phyloP scores from a whole-genome alignment of 2,329 filamentous ascomycete genomes.

The Xylaria hypoxylon region DNA sequence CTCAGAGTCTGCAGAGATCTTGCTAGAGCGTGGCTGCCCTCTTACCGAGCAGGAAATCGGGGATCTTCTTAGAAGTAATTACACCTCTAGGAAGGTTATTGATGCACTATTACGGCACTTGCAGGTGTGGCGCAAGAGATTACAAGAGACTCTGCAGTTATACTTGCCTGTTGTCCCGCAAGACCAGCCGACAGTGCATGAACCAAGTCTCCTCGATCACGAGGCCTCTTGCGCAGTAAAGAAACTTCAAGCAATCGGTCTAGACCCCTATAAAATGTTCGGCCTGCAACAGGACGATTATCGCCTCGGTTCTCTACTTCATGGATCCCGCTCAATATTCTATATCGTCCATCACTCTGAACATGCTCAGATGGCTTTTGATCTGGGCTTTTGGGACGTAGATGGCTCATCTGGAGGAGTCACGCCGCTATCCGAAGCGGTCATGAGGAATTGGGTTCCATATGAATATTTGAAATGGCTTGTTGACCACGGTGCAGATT shows the following conservation, averaged over 20 bases:
- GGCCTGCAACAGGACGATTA: slow-evolving; percentile 8
- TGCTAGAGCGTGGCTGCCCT: not conserved
- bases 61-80: not conserved
- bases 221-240: not conserved
- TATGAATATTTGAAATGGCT: slow-evolving; percentile 3
- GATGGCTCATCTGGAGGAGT: not conserved
- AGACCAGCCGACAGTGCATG: not conserved
- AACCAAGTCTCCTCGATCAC: not conserved
- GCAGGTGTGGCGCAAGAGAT: not conserved
- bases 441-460: no score
- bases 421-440: not conserved
- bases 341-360: not conserved
- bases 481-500: slow-evolving; percentile 11
- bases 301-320: not conserved
- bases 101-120: slow-evolving; percentile 3
- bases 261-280: slow-evolving; percentile 5
- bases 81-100: not conserved
- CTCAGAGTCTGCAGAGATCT: not conserved
- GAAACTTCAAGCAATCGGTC: slow-evolving; percentile 1
- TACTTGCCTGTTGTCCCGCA: not conserved
- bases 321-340: not conserved
- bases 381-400: slow-evolving; percentile 14
- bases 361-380: slow-evolving; percentile 9
- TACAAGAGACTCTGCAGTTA: not conserved
- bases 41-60: not conserved